phyloP scores from a whole-genome alignment of 176 grass and related monocot genomes.

The Coix lacrymajobi region DNA sequence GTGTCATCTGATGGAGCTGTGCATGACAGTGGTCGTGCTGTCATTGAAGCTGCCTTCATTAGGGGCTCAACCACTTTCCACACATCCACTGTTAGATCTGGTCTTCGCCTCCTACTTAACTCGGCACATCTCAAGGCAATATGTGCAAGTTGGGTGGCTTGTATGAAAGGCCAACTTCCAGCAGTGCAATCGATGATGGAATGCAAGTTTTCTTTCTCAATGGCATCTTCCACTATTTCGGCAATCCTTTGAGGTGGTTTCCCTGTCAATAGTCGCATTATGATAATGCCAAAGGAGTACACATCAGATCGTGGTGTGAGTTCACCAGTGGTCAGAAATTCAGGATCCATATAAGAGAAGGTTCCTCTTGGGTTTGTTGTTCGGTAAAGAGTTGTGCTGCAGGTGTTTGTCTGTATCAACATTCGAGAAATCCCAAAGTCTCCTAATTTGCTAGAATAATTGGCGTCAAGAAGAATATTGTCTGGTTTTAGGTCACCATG shows the following conservation, averaged over 20 bases:
- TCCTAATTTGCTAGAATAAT: slow-evolving; percentile 54
- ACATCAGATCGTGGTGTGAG: slow-evolving; percentile 49
- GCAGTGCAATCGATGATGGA: slow-evolving; percentile 42
- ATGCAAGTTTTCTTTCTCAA: slow-evolving; percentile 43
- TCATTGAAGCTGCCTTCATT: slow-evolving; percentile 35
- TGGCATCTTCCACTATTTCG: slow-evolving; percentile 34
- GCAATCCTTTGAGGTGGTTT: slow-evolving; percentile 36
- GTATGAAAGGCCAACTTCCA: slow-evolving; percentile 56
- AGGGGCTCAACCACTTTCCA: slow-evolving; percentile 47
- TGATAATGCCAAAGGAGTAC: slow-evolving; percentile 58
- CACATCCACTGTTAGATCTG: slow-evolving; percentile 33
- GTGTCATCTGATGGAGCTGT: slow-evolving; percentile 9
- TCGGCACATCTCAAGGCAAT: slow-evolving; percentile 42
- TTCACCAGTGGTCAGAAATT: slow-evolving; percentile 51
- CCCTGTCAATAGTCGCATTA: slow-evolving; percentile 51
- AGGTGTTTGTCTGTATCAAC: slow-evolving; percentile 34
- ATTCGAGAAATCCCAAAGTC: slow-evolving; percentile 52
- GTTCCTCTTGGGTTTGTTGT: slow-evolving; percentile 45
- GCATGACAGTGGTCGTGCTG: neutral
- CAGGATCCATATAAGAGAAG: slow-evolving; percentile 61
- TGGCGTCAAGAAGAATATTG: slow-evolving; percentile 60
- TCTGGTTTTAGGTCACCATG: slow-evolving; percentile 56
- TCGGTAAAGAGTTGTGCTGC: slow-evolving; percentile 43
- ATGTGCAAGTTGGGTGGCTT: slow-evolving; percentile 60
- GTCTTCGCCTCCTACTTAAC: slow-evolving; percentile 36